phyloP scores from a whole-genome alignment of 805 yeast genomes.

The Dipodascus albidus region DNA sequence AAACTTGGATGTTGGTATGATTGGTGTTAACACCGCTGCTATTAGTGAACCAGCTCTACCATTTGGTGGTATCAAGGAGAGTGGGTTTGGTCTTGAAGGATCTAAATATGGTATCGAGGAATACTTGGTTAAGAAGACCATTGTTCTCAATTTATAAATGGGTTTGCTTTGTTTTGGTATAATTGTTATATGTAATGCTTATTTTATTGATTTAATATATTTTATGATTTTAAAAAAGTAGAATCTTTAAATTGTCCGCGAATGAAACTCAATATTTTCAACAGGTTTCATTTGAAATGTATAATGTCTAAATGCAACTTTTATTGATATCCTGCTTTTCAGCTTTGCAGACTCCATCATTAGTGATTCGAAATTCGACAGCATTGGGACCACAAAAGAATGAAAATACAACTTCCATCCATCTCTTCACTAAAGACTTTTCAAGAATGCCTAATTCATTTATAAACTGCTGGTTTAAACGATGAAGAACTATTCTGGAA shows the following conservation, averaged over 20 bases:
- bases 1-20: constrained; percentile 66
- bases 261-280: too few species aligned
- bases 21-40: constrained; percentile 68
- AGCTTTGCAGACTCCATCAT: neutral
- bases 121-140: constrained; percentile 52
- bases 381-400: constrained; percentile 20
- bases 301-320: too few species aligned
- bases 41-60: constrained; percentile 41
- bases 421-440: constrained; percentile 19
- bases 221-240: too few species aligned
- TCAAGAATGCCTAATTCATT: neutral
- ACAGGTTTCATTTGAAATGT: too few species aligned
- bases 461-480: neutral
- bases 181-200: neutral
- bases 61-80: constrained; percentile 63
- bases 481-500: constrained; percentile 31
- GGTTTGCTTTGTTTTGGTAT: constrained; percentile 6
- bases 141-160: constrained; percentile 28
- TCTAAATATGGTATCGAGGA: constrained; percentile 68
- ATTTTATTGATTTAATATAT: neutral
- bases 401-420: constrained; percentile 33
- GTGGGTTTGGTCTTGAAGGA: constrained; percentile 77
- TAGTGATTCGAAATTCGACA: constrained; percentile 18
- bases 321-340: neutral
- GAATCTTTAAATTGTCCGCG: too few species aligned